Evolutionary conservation across 2,329 filamentous ascomycete species (phyloP).

Genomic region (Claviceps purpurea): DNA sequence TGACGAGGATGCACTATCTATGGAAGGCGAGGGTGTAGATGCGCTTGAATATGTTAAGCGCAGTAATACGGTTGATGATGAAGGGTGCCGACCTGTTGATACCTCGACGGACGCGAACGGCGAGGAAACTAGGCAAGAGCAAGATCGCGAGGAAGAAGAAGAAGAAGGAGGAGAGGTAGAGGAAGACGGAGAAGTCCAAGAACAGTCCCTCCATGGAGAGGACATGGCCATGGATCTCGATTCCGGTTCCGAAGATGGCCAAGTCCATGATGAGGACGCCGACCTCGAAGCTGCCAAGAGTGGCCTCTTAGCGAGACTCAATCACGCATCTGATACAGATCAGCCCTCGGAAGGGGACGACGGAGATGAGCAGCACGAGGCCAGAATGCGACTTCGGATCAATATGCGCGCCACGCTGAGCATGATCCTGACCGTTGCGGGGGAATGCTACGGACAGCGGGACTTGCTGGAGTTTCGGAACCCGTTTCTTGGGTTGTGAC

Average conservation of each 20-base stretch:
- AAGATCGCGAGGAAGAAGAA: background rate
- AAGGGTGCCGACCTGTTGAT: background rate
- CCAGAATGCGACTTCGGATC: constrained; percentile 23
- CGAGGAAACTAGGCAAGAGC: constrained; percentile 6
- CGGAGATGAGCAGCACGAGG: constrained; percentile 13
- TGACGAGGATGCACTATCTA: constrained; percentile 22
- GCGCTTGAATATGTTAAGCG: background rate
- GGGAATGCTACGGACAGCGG: constrained; percentile 79
- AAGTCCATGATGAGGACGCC: constrained; percentile 15
- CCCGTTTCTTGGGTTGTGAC: constrained; percentile 36
- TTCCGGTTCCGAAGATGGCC: constrained; percentile 20
- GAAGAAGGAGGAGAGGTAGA: constrained; percentile 3
- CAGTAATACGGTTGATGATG: constrained; percentile 9
- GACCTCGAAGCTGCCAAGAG: constrained; percentile 35
- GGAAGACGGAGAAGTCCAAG: constrained; percentile 7
- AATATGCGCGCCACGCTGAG: constrained; percentile 64
- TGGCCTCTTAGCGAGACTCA: constrained; percentile 33
- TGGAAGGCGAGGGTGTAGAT: constrained; percentile 13
- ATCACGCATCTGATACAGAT: constrained; percentile 12
- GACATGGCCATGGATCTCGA: constrained; percentile 31
- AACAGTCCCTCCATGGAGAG: constrained; percentile 11
- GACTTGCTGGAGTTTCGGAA: constrained; percentile 69
- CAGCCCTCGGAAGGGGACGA: constrained; percentile 13
- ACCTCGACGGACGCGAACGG: background rate
- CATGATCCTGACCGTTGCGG: constrained; percentile 80